phyloP scores from a whole-genome alignment of 163 green algal species.

The Chloromonas sp. region DNA sequence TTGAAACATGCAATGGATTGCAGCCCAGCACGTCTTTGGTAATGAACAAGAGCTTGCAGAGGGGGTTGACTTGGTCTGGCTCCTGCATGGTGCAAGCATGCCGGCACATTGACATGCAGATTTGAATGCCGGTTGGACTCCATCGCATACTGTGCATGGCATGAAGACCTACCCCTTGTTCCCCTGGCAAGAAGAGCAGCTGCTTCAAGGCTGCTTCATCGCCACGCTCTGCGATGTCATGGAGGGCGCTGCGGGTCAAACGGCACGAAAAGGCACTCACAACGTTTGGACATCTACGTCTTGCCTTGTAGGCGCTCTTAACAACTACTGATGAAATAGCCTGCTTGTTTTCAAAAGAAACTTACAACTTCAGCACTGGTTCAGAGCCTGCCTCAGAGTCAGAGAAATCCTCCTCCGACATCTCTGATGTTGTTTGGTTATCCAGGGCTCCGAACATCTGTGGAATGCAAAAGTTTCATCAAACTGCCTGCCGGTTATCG shows the following conservation, averaged over 20 bases:
- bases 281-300: no score
- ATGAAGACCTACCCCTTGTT: neutral
- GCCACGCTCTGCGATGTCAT: neutral
- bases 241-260: neutral
- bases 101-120: neutral
- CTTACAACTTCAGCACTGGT: neutral
- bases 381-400: neutral
- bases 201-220: neutral
- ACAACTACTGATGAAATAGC: no score
- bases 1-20: neutral
- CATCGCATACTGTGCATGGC: neutral
- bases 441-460: no score
- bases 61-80: neutral
- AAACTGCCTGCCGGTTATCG: no score
- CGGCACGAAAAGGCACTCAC: no score
- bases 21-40: neutral
- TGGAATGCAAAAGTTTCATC: no score
- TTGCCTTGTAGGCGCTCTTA: no score
- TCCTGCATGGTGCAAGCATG: neutral
- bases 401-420: neutral
- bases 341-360: no score
- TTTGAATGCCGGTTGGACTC: neutral
- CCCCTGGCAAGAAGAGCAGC: neutral
- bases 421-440: no score
- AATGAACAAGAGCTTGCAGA: neutral